Conservation (phyloP, 2,329 filamentous ascomycete genomes). For the Aureobasidium musti region DNA sequence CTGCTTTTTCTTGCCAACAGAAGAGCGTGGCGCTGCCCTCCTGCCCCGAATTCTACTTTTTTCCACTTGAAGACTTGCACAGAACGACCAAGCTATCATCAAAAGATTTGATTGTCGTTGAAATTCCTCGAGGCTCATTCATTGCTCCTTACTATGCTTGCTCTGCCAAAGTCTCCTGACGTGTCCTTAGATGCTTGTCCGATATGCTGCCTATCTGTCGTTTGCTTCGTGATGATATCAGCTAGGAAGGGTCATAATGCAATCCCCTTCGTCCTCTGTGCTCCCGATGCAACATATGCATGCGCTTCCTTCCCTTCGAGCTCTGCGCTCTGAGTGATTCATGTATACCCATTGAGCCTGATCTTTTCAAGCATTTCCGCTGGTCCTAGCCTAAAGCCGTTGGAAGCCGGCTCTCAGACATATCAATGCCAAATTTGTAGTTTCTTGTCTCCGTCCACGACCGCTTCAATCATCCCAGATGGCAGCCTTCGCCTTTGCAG, state of each 20-base stretch:
- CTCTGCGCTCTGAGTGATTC: neutral
- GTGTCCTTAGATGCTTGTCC: neutral
- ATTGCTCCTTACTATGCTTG: neutral
- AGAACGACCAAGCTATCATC: neutral
- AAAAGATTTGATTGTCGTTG: neutral
- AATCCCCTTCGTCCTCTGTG: neutral
- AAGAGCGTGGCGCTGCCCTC: neutral
- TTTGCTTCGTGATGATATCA: neutral
- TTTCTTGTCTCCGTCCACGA: neutral
- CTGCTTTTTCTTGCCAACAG: neutral
- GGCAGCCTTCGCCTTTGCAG: conserved; percentile 74
- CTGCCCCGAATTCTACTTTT: neutral
- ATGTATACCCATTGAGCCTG: neutral
- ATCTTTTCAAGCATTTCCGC: neutral
- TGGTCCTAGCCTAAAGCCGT: neutral
- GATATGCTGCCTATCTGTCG: neutral
- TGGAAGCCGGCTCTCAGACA: too few relatives aligned
- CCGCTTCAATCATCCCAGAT: conserved; percentile 71
- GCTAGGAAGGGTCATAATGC: neutral
- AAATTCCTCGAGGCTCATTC: neutral
- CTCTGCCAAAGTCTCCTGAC: neutral
- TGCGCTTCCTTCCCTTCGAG: neutral
- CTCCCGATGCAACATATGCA: neutral
- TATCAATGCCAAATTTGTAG: neutral
- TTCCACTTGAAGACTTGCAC: neutral